Evolutionary conservation across 2,329 filamentous ascomycete species (phyloP), one percentile per base, ranked within the genome.

Genomic region (Fusarium staphyleae): DNA sequence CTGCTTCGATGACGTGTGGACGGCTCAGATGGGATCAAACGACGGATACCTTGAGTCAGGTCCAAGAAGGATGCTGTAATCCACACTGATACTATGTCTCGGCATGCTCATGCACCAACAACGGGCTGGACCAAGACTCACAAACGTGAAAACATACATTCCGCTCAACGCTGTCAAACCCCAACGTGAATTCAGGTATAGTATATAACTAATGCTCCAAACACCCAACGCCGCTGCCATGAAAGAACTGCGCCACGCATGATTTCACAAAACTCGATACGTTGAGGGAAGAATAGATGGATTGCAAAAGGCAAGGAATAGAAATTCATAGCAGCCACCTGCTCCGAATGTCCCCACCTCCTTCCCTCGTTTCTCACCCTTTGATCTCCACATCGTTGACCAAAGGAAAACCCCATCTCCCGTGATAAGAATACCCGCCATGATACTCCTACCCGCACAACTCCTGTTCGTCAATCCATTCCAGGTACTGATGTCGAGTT

Each of bases 151-250:
- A 16, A 36, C 35, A 14, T 16, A 35, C 36, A 41, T 19, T 40
- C 37, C 39, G 44, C 58, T 65, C 55, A 58, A 58, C 46, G 63
- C 52, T 32, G 44, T 52, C 54, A 57, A 54, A 34, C 46, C 15
- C 33, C 41, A 42, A 46, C 35, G 53, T 51, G 49, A 64, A 60
- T 66, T 65, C 65, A 72, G 63, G 67, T 66, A 70, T 70, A 24
- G 22, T 24, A 69, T 67, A 66, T 62, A 60, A 66, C 69, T 62
- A 60, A 66, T 69, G 66, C 63, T 58, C 64, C 60, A 60, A 63
- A 24, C 57, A 71, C 66, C 63, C 60, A 68, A 70, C 71, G 64
- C 71, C 71, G 52, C 63, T 73, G 69, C 70, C 65, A 70, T 72
- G 67, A 70, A 61, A 68, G 55, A 65, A 65, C 55, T 64, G 53